Percentiles rank a stretch among this genome's conserved stretches.
Conservation (phyloP, 768 basidiomycete genomes). For the Pulveroboletus sp. region DNA sequence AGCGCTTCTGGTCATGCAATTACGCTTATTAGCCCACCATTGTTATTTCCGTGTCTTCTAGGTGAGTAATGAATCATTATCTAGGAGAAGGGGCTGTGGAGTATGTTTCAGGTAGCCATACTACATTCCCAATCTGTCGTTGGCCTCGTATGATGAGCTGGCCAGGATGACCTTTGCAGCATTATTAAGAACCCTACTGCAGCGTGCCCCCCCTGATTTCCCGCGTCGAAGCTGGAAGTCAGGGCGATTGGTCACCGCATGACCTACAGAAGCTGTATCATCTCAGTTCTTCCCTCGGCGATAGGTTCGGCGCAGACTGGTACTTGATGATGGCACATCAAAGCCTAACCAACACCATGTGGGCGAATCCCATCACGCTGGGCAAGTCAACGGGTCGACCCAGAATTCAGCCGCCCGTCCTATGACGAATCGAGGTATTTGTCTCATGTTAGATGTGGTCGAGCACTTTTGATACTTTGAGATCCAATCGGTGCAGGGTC, state of each 20-base stretch:
- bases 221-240: not conserved
- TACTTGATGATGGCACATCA: too few species aligned
- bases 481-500: not conserved
- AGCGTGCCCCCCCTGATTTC: not conserved
- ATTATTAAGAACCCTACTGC: not conserved
- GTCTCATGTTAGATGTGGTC: not conserved
- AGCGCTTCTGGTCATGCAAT: not conserved
- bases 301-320: too few species aligned
- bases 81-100: not conserved
- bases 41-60: not conserved
- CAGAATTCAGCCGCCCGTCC: too few species aligned
- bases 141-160: not conserved
- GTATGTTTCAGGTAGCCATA: not conserved
- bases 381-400: too few species aligned
- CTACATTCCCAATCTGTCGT: not conserved
- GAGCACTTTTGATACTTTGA: too few species aligned
- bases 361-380: too few species aligned
- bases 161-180: not conserved
- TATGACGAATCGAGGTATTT: too few species aligned
- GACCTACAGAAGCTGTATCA: not conserved
- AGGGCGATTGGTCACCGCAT: not conserved
- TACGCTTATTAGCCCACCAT: not conserved
- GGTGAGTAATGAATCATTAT: not conserved
- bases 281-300: not conserved
- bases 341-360: too few species aligned